Evolutionary conservation across 2,329 filamentous ascomycete genomes (phyloP).

Genomic region (Helotiales sp.): DNA sequence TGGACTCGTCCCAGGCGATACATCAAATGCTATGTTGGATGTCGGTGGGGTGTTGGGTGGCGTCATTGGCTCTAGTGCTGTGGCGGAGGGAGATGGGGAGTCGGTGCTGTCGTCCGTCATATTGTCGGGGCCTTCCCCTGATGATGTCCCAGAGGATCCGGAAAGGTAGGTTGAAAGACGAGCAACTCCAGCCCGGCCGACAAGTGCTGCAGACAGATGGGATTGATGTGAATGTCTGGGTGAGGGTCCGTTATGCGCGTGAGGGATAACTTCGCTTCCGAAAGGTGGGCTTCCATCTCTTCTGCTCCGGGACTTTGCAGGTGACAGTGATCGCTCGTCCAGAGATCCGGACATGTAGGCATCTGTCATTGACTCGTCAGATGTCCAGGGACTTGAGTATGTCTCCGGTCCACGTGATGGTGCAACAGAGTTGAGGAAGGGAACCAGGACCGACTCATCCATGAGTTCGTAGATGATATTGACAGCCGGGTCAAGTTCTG

Average conservation of each 20-base stretch:
- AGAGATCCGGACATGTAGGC: conserved; percentile 37
- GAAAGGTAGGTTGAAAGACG: conserved; percentile 38
- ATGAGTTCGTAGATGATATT: conserved; percentile 93
- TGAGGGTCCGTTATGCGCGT: conserved; percentile 33
- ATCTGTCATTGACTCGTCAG: conserved; percentile 40
- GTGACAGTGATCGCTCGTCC: conserved; percentile 39
- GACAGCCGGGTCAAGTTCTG: conserved; percentile 79
- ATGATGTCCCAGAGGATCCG: conserved; percentile 49
- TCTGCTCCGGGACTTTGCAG: conserved; percentile 29
- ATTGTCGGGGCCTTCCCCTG: conserved; percentile 54
- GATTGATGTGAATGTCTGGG: conserved; percentile 39
- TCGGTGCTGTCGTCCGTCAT: conserved; percentile 70
- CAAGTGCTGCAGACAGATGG: conserved; percentile 38
- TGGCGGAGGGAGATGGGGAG: conserved; percentile 57
- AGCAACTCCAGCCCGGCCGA: conserved; percentile 26
- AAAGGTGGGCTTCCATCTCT: conserved; percentile 38
- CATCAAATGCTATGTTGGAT: conserved; percentile 49
- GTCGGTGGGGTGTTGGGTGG: conserved; percentile 75
- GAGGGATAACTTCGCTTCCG: conserved; percentile 31
- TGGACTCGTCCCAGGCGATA: conserved; percentile 38
- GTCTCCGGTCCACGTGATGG: conserved; percentile 37
- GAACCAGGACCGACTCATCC: conserved; percentile 94
- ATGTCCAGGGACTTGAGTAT: conserved; percentile 39
- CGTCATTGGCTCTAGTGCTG: conserved; percentile 67
- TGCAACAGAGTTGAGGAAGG: conserved; percentile 72